These are phyloP conservation scores for Fusarium mangiferae DNA, from an alignment of 2,329 filamentous ascomycete genomes.

Conservation along the genomic window DNA sequence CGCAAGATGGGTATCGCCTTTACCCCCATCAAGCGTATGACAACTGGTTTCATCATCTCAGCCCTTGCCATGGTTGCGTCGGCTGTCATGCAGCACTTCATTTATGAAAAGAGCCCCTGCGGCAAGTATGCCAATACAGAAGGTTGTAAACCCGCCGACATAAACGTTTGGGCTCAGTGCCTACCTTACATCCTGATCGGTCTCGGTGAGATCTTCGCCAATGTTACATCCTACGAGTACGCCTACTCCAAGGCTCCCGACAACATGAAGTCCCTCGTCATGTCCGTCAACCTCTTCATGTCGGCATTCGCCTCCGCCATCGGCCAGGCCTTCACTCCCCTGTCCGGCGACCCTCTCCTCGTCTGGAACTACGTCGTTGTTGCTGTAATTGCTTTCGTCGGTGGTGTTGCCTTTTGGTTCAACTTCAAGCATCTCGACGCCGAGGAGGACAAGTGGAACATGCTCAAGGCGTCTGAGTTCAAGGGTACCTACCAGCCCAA, in stretches of 20 bases:
- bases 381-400: conserved; percentile 70
- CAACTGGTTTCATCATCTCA: conserved; percentile 74
- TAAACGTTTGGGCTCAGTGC: conserved; percentile 72
- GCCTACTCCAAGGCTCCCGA: conserved; percentile 81
- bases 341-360: conserved; percentile 72
- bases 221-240: conserved; percentile 74
- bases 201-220: conserved; percentile 64
- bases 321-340: conserved; percentile 72
- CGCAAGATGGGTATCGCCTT: conserved; percentile 72
- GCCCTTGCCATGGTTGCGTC: conserved; percentile 69
- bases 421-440: conserved; percentile 72
- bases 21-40: conserved; percentile 81
- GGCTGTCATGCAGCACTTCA: conserved; percentile 67
- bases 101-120: conserved; percentile 72
- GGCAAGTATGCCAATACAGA: conserved; percentile 61
- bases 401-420: conserved; percentile 74
- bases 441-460: conserved; percentile 76
- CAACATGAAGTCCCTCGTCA: conserved; percentile 84
- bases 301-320: conserved; percentile 75
- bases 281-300: conserved; percentile 76
- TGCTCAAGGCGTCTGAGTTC: conserved; percentile 60
- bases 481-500: conserved; percentile 54
- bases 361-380: conserved; percentile 78
- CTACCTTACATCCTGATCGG: conserved; percentile 63
- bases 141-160: conserved; percentile 55